Percentiles rank a stretch among this genome's conserved stretches.
Conservation (phyloP, 768 basidiomycete species). For the Lactarius hengduanensis region DNA sequence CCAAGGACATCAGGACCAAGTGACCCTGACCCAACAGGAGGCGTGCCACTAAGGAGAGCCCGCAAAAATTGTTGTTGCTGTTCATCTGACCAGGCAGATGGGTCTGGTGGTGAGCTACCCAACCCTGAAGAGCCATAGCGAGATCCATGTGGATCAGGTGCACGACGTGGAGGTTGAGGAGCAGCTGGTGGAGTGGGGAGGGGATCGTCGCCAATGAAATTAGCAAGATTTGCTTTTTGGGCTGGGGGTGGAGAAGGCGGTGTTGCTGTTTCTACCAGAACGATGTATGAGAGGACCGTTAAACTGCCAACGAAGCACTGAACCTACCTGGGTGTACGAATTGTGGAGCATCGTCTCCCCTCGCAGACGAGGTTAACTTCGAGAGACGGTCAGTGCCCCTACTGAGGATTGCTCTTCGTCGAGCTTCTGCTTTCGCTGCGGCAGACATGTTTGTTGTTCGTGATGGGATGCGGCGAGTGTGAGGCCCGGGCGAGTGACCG, state of each 20-base stretch:
- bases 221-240: slow-evolving; percentile 32
- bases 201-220: slow-evolving; percentile 42
- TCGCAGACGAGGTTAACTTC: slow-evolving; percentile 72
- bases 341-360: slow-evolving; percentile 63
- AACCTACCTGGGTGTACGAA: slow-evolving; percentile 52
- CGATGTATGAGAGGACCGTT: not conserved
- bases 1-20: slow-evolving; percentile 7
- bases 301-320: slow-evolving; percentile 9
- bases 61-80: slow-evolving; percentile 68
- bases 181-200: slow-evolving; percentile 33
- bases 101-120: slow-evolving; percentile 42
- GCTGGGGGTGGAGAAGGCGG: slow-evolving; percentile 37
- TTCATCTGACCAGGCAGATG: slow-evolving; percentile 63
- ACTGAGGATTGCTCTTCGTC: slow-evolving; percentile 71
- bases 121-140: slow-evolving; percentile 27
- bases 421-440: slow-evolving; percentile 72
- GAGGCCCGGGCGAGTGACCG: no score
- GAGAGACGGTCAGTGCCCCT: slow-evolving; percentile 73
- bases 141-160: slow-evolving; percentile 33
- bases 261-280: slow-evolving; percentile 39
- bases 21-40: slow-evolving; percentile 9
- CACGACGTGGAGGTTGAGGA: slow-evolving; percentile 33
- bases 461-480: no score
- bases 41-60: slow-evolving; percentile 49
- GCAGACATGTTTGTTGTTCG: slow-evolving; percentile 37